phyloP scores from a whole-genome alignment of 2,329 filamentous ascomycete species.

The Exophiala mesophila region DNA sequence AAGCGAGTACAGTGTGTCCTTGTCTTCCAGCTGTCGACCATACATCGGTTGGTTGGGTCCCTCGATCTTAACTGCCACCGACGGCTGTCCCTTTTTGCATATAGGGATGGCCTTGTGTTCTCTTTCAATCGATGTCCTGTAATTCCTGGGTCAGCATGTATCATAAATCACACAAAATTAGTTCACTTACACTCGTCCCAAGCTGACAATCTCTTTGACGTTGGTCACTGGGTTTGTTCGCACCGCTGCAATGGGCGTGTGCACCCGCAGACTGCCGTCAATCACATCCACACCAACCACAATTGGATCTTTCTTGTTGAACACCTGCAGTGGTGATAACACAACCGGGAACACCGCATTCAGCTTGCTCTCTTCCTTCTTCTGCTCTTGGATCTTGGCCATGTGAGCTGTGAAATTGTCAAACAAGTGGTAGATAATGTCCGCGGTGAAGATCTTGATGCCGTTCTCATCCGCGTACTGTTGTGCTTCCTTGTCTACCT shows the following conservation, averaged over 20 bases:
- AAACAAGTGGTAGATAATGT: conserved; percentile 99
- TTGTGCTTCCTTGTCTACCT: conserved; percentile 94
- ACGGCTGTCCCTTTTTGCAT: conserved; percentile 95
- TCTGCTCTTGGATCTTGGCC: conserved; percentile 77
- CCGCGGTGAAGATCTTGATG: conserved; percentile 96
- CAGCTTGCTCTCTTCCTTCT: conserved; percentile 95
- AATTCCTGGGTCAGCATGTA: conserved; percentile 24
- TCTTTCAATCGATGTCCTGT: conserved; percentile 88
- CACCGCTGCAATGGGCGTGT: conserved; percentile 84
- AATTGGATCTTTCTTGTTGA: conserved; percentile 97
- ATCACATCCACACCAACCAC: conserved; percentile 91
- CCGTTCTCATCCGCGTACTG: conserved; percentile 88
- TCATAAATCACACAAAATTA: conserved; percentile 5
- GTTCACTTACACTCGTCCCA: conserved; percentile 84
- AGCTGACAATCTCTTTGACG: conserved; percentile 72
- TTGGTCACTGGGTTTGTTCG: conserved; percentile 75
- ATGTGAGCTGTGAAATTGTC: conserved; percentile 96
- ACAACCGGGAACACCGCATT: conserved; percentile 96
- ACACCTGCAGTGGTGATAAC: conserved; percentile 80
- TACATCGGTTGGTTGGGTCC: conserved; percentile 88
- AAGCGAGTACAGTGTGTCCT: conserved; percentile 78
- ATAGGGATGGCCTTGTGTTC: conserved; percentile 92
- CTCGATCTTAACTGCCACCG: conserved; percentile 96
- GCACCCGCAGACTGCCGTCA: conserved; percentile 80
- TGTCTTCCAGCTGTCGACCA: conserved; percentile 90